phyloP scores from a whole-genome alignment of 2,329 filamentous ascomycete genomes.

The Mariannaea elegans region DNA sequence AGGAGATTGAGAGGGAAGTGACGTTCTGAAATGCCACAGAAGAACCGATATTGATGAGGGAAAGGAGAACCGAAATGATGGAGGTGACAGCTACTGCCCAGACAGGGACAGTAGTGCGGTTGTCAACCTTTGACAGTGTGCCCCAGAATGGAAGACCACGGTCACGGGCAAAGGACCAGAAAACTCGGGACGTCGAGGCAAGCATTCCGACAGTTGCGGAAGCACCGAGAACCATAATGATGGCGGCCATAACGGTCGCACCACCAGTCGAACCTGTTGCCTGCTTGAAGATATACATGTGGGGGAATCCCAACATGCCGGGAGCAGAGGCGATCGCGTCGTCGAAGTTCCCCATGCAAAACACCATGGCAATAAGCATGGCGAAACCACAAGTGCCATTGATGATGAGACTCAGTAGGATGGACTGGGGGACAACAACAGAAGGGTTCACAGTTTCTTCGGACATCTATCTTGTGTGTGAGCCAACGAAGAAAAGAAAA shows the following conservation, averaged over 20 bases:
- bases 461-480: slow-evolving; percentile 45
- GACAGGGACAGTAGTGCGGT: slow-evolving; percentile 40
- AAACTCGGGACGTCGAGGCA: slow-evolving; percentile 64
- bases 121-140: slow-evolving; percentile 38
- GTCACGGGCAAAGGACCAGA: slow-evolving; percentile 60
- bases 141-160: slow-evolving; percentile 44
- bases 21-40: slow-evolving; percentile 42
- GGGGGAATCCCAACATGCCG: slow-evolving; percentile 56
- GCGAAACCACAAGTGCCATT: slow-evolving; percentile 63
- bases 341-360: slow-evolving; percentile 60
- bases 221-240: slow-evolving; percentile 59
- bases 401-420: slow-evolving; percentile 58
- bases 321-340: slow-evolving; percentile 54
- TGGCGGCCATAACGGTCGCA: slow-evolving; percentile 58
- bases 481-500: neutral
- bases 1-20: slow-evolving; percentile 43
- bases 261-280: slow-evolving; percentile 57
- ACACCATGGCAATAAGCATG: slow-evolving; percentile 65
- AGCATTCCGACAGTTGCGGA: slow-evolving; percentile 62
- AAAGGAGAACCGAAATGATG: slow-evolving; percentile 41
- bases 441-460: slow-evolving; percentile 60
- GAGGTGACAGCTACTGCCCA: slow-evolving; percentile 40
- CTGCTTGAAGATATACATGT: slow-evolving; percentile 66
- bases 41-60: slow-evolving; percentile 46
- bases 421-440: slow-evolving; percentile 58